Conservation (phyloP, 2,329 filamentous ascomycete genomes). For the Epichloe sp. region DNA sequence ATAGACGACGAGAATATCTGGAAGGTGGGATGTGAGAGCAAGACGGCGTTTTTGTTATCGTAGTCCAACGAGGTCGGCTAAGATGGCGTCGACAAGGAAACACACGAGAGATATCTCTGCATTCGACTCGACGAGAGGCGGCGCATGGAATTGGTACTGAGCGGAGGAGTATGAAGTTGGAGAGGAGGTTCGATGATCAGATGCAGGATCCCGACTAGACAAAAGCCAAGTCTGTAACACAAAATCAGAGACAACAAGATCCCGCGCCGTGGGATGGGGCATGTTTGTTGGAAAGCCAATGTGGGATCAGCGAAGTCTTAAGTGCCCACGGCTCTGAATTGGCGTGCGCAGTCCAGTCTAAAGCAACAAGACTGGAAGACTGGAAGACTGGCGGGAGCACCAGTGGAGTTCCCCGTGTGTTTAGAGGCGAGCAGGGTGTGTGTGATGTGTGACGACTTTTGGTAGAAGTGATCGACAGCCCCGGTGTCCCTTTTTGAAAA, state of each 20-base stretch:
- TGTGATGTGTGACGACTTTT: slow-evolving; percentile 43
- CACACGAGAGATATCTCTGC: background rate
- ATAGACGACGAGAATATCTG: background rate
- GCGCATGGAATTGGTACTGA: background rate
- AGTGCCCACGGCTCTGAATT: slow-evolving; percentile 31
- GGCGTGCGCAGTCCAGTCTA: slow-evolving; percentile 27
- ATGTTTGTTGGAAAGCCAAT: slow-evolving; percentile 18
- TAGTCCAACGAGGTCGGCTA: background rate
- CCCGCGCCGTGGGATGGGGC: slow-evolving; percentile 19
- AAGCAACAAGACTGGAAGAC: slow-evolving; percentile 24
- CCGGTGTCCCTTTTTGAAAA: slow-evolving; percentile 36
- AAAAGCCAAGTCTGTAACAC: slow-evolving; percentile 33
- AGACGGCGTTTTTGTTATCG: background rate
- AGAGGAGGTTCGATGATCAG: slow-evolving; percentile 34
- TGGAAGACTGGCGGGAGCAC: slow-evolving; percentile 25
- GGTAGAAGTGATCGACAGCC: slow-evolving; percentile 40
- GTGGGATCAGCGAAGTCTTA: slow-evolving; percentile 49
- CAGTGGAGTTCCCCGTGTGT: slow-evolving; percentile 23
- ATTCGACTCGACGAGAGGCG: background rate
- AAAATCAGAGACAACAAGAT: slow-evolving; percentile 27
- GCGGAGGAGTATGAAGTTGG: background rate
- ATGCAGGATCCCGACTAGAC: slow-evolving; percentile 32
- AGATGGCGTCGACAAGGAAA: background rate
- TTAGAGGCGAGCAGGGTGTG: slow-evolving; percentile 22
- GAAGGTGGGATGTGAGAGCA: no score